Base-by-base conservation (phyloP, 257 asterid genomes). In the Solanum gandarillasii region DNA sequence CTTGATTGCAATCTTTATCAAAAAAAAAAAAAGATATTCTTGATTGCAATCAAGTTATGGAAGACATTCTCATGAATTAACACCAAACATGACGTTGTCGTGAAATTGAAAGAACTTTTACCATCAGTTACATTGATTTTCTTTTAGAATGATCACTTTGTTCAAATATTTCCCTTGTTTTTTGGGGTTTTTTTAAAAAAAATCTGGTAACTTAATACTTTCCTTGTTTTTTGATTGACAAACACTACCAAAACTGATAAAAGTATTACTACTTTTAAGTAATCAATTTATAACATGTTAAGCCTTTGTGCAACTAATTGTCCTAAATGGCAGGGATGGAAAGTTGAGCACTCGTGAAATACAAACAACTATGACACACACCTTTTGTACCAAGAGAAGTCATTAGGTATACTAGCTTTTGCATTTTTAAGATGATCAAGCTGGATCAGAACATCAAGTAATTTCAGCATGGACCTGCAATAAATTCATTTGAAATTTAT, bases 351-450 rank as follows among this genome's bases (percentile, higher is more conserved):
- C 70, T 48, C 70, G 6, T 81, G 85, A 48, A 81, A 52, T 29
- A 48, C 41, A 81, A 81, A 79, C 27, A 43, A 48, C 31, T 48
- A 29, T 27, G 68, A 81, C 29, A 60, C 85, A 81, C 68, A 81
- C 99, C 99, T 97, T 90, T 97, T 97, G 92, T 97, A 97, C 99
- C 99, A 97, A 91, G 99, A 96, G 83, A 97, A 97, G 90, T 97
- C 99, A 93, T 97, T 97, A 86, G 98, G 99, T 88, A 97, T 97
- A 92, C 99, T 97, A 87, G 99, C 99, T 92, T 97, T 97, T 4
- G 99, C 99, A 92, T 97, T 96, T 91, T 97, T 97, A 72, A 97
- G 98, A 94, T 97, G 99, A 92, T 97, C 99, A 88, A 97, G 99
- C 90, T 97, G 99, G 90, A 97, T 95, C 87, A 97, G 86, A 72